Base-by-base conservation (phyloP, 306 rosid genomes). In the Gleditsia sinensis region DNA sequence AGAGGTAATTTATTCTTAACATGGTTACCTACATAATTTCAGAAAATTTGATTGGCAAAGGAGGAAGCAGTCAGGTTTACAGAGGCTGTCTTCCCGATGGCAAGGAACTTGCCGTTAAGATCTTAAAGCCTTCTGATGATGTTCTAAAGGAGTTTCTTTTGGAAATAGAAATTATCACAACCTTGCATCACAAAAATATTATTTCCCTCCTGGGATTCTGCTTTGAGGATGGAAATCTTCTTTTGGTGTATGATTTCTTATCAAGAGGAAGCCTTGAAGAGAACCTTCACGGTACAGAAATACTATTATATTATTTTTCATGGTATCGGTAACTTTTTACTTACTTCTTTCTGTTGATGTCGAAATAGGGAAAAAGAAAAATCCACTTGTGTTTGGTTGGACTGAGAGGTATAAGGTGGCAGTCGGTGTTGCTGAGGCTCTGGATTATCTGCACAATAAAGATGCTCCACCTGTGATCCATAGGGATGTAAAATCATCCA, bases 191-290 rank as follows among this genome's bases (percentile, higher is more conserved):
- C 87, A 88, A 84, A 79, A 92, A 88, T 85, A 88, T 95, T 57
- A 90, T 88, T 82, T 88, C 98, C 13, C 97, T 95, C 72, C 51
- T 87, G 69, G 99, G 99, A 17, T 92, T 95, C 87, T 95, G 97
- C 85, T 88, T 92, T 62, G 99, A 95, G 76, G 87, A 86, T 39
- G 87, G 74, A 46, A 88, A 90, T 75, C 91, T 95, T 80, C 90
- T 95, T 81, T 80, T 95, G 80, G 97, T 92, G 69, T 95, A 95
- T 75, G 97, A 95, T 86, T 89, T 95, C 77, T 78, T 94, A 67
- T 86, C 92, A 73, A 84, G 96, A 83, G 99, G 99, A 86, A 90
- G 97, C 85, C 99, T 94, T 24, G 99, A 92, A 85, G 99, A 94
- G 89, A 94, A 88, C 65, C 89, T 94, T 71, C 92, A 92, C 34